A percentile compares a stretch with the other conserved stretches of the same genome.
Evolutionary conservation across 768 basidiomycete species (phyloP).

Genomic region (Boletus reticulatus): DNA sequence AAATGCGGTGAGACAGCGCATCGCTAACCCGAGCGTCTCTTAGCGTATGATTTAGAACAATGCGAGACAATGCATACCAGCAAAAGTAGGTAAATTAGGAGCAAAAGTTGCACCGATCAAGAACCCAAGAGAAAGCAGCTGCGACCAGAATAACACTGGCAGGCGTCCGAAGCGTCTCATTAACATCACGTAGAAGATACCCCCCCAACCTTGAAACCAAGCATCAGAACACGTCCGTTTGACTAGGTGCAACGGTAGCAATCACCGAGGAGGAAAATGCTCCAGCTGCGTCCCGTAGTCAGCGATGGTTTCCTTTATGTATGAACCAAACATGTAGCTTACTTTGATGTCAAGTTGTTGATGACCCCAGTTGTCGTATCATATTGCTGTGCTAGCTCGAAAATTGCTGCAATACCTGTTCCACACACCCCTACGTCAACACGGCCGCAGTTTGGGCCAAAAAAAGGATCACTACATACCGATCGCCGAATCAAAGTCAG

Average conservation of each 20-base stretch:
- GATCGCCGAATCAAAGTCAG: conserved; percentile 53
- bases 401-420: conserved; percentile 49
- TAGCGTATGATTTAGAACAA: not conserved
- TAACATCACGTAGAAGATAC: conserved; percentile 29
- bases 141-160: conserved; percentile 32
- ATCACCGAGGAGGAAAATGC: conserved; percentile 45
- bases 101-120: conserved; percentile 51
- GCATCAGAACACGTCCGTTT: conserved; percentile 2
- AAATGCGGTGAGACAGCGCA: conserved; percentile 33
- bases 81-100: conserved; percentile 45
- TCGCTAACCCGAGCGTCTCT: conserved; percentile 14
- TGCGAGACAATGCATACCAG: conserved; percentile 30
- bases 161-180: conserved; percentile 30
- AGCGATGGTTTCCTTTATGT: not conserved
- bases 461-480: conserved; percentile 31
- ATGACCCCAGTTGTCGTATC: conserved; percentile 46
- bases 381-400: conserved; percentile 44
- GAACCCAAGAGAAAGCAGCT: conserved; percentile 44
- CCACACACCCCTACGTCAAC: not conserved
- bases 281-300: conserved; percentile 34
- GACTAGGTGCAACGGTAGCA: not conserved
- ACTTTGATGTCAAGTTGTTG: conserved; percentile 50
- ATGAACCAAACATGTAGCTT: not conserved
- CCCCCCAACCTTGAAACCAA: conserved; percentile 27
- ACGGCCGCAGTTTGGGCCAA: not conserved